phyloP scores from a whole-genome alignment of 306 rosid genomes.

The Corylus heterophylla region DNA sequence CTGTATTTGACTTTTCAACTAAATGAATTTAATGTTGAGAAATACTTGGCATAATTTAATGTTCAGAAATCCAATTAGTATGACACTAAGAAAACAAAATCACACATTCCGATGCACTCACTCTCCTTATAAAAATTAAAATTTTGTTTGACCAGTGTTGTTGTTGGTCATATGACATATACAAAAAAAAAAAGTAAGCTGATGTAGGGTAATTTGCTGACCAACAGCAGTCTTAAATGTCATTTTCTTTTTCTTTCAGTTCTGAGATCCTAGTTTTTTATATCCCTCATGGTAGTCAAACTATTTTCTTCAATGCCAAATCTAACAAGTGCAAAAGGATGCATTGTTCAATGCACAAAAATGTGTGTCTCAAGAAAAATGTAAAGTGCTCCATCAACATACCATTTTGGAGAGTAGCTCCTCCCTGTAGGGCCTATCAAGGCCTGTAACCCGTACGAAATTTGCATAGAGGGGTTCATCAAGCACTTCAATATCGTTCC shows the following conservation, averaged over 20 bases:
- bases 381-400: background rate
- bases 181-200: background rate
- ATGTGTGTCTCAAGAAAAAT: background rate
- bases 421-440: constrained; percentile 71
- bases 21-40: background rate
- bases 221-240: background rate
- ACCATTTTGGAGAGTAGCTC: constrained; percentile 66
- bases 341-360: background rate
- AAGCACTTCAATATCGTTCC: constrained; percentile 76
- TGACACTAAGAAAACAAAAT: no score
- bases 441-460: constrained; percentile 65
- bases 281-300: background rate
- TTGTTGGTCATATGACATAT: background rate
- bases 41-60: background rate
- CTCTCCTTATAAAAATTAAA: background rate
- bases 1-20: background rate
- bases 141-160: background rate
- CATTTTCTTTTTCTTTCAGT: background rate
- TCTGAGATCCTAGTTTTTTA: background rate
- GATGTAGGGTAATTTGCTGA: background rate
- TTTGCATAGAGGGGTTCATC: constrained; percentile 82
- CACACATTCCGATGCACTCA: background rate
- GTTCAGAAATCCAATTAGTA: no score
- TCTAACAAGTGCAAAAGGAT: background rate
- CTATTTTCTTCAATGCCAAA: background rate